Base-by-base conservation (phyloP, 345 rosid genomes). In the Garcia nutans region DNA sequence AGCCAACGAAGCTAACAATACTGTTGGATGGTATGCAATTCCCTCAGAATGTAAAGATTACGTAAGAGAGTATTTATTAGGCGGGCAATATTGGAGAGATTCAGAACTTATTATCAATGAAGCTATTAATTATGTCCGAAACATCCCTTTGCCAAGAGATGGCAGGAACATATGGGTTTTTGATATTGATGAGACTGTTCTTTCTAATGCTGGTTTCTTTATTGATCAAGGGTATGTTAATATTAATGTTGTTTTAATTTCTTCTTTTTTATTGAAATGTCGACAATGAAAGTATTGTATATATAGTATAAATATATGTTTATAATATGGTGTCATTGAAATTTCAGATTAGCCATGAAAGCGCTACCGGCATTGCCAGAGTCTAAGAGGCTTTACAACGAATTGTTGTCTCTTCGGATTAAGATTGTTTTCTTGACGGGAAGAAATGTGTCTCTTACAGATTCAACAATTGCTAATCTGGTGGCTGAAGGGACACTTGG, bases 1-100 rank as follows among this genome's bases (percentile, higher is more conserved):
- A 9, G 92, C 75, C 42, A 91, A 86, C 60, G 96, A 91, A 75
- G 84, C 93, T 4, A 60, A 82, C 65, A 91, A 87, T 76, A 56
- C 86, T 37, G 69, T 81, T 26, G 77, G 76, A 15, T 91, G 91
- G 87, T 0, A 4, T 1, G 74, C 81, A 1, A 76, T 84, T 28
- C 96, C 96, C 5, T 64, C 47, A 17, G 74, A 76, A 58, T 91
- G 92, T n/a, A 3, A 6, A 9, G 16, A 5, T 9, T 89, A 89
- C 50, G 75, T 72, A 23, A 45, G 20, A 26, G 64, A 83, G 11
- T 89, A 91, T 84, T 74, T 88, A 70, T 6, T 86, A 45, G 91
- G 89, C 4, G 8, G 71, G 68, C 92, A 86, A 56, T 89, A 88
- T 69, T 54, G 85, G 20, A 0, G 47, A 2, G 93, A 91, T 79